phyloP scores from a whole-genome alignment of 2,329 filamentous ascomycete genomes.

The Colletotrichum higginsianum region DNA sequence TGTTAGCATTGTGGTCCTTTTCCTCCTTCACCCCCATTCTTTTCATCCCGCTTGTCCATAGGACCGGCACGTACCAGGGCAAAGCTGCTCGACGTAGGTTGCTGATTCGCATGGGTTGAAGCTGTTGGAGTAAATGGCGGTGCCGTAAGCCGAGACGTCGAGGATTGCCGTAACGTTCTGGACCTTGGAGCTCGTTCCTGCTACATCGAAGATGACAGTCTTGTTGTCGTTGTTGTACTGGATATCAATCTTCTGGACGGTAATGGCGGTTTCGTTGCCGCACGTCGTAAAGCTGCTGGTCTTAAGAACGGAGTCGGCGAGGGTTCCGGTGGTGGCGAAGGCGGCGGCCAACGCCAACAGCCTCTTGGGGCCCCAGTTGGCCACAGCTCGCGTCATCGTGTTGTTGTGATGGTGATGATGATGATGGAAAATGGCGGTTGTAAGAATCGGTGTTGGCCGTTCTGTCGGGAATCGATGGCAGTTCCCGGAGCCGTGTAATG shows the following conservation, averaged over 20 bases:
- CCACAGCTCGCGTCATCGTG: constrained; percentile 53
- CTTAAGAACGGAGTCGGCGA: constrained; percentile 80
- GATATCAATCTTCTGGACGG: constrained; percentile 82
- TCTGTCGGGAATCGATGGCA: constrained; percentile 30
- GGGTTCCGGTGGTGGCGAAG: constrained; percentile 61
- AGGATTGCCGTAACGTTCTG: constrained; percentile 87
- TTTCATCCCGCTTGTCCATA: not conserved
- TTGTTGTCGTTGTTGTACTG: constrained; percentile 83
- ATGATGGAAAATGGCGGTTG: not conserved
- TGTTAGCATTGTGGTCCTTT: constrained; percentile 38
- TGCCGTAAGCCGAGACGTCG: constrained; percentile 87
- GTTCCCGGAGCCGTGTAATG: constrained; percentile 26
- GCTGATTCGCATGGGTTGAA: constrained; percentile 85
- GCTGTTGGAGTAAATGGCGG: constrained; percentile 80
- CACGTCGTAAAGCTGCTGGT: constrained; percentile 88
- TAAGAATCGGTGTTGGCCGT: constrained; percentile 28
- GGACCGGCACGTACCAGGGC: constrained; percentile 75
- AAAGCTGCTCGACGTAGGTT: constrained; percentile 81
- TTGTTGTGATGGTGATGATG: constrained; percentile 5
- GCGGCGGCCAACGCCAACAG: constrained; percentile 54
- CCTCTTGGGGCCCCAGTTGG: constrained; percentile 48
- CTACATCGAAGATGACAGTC: constrained; percentile 84
- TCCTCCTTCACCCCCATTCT: no score
- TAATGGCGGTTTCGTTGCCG: constrained; percentile 64
- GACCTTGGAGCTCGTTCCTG: constrained; percentile 78